Percentiles rank a stretch among this genome's conserved stretches.
Conservation (phyloP, 257 asterid species). For the Eustoma russellianum region DNA sequence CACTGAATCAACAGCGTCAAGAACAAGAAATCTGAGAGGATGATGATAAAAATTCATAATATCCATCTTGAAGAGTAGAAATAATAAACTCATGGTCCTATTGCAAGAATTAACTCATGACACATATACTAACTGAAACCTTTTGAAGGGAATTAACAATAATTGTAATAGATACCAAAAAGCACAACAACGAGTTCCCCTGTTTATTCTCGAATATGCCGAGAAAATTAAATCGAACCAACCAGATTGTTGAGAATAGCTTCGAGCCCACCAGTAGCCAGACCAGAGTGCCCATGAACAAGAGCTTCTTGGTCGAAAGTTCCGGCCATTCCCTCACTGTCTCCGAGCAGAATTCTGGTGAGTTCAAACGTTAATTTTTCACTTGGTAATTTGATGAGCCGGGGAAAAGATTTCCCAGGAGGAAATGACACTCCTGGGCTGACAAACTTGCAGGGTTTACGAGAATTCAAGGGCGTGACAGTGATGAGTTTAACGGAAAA, state of each 20-base stretch:
- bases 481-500: not conserved
- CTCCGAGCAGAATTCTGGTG: conserved; percentile 7
- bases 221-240: conserved; percentile 10
- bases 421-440: conserved; percentile 17
- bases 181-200: too few relatives aligned
- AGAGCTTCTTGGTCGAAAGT: conserved; percentile 48
- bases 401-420: conserved; percentile 18
- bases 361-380: conserved; percentile 21
- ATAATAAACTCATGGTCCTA: too few relatives aligned
- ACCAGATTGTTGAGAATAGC: conserved; percentile 57
- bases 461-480: conserved; percentile 9
- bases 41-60: too few relatives aligned
- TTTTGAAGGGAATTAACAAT: too few relatives aligned
- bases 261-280: conserved; percentile 29
- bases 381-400: conserved; percentile 5
- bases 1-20: too few relatives aligned
- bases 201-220: too few relatives aligned
- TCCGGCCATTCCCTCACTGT: conserved; percentile 19
- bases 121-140: too few relatives aligned
- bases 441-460: conserved; percentile 9
- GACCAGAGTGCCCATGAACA: conserved; percentile 20
- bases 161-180: too few relatives aligned
- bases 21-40: too few relatives aligned
- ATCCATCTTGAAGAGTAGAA: too few relatives aligned
- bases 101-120: too few relatives aligned